Conservation (phyloP, 202 grass and related monocot genomes). For the Panicum virgatum region DNA sequence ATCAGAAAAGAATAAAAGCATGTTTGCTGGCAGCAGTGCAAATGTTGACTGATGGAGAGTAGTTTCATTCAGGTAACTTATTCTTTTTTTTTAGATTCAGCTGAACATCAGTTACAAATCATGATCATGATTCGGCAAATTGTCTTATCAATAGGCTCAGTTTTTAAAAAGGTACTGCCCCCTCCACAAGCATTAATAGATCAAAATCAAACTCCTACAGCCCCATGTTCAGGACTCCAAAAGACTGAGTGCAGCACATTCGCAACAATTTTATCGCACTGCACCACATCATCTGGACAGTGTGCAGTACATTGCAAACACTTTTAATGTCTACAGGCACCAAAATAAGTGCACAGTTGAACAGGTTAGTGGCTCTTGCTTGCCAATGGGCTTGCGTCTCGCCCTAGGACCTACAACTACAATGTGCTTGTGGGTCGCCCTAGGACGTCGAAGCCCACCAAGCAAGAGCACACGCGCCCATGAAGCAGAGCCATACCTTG, state of each 20-base stretch:
- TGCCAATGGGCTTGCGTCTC: not conserved
- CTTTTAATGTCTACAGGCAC: not conserved
- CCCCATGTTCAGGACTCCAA: not conserved
- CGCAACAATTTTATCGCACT: not conserved
- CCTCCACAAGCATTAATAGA: slow-evolving; percentile 3
- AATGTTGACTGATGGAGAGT: not conserved
- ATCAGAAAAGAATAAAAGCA: not conserved
- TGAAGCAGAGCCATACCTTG: slow-evolving; percentile 50
- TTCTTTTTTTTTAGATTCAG: no score
- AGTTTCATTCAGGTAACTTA: no score
- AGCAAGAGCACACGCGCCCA: slow-evolving; percentile 29
- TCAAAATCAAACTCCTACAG: slow-evolving; percentile 3
- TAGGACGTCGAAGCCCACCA: slow-evolving; percentile 24
- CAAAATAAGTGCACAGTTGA: not conserved
- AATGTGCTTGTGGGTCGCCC: not conserved
- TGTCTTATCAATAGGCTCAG: not conserved
- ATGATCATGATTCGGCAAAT: not conserved
- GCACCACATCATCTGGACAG: not conserved
- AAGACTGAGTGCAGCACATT: not conserved
- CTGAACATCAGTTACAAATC: not conserved
- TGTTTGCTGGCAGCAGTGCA: not conserved
- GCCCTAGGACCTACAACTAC: not conserved
- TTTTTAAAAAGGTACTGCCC: not conserved
- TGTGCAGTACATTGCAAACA: not conserved
- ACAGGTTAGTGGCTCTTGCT: not conserved